phyloP scores from a whole-genome alignment of 75 land plant species.

The Pinus taeda region DNA sequence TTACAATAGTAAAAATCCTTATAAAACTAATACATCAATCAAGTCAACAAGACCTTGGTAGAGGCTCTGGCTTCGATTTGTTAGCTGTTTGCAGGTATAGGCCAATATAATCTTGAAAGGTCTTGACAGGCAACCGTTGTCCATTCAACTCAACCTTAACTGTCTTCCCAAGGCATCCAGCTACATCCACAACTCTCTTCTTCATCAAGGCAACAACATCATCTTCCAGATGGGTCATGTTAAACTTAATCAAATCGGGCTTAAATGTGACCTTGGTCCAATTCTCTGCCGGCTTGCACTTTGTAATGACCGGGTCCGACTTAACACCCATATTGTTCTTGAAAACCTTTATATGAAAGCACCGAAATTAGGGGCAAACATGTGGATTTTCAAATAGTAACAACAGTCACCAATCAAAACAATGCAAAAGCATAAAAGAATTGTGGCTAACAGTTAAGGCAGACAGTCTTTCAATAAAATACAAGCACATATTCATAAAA shows the following conservation, averaged over 20 bases:
- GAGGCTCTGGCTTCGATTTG: constrained; percentile 46
- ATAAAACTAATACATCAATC: neutral
- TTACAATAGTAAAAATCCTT: neutral
- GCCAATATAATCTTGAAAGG: constrained; percentile 74
- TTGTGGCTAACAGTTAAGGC: too few relatives aligned
- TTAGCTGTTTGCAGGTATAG: constrained; percentile 64
- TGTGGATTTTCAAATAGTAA: neutral
- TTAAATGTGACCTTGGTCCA: constrained; percentile 98
- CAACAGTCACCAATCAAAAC: neutral
- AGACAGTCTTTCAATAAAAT: too few relatives aligned
- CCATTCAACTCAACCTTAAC: constrained; percentile 96
- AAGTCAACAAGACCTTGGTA: constrained; percentile 70
- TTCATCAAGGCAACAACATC: constrained; percentile 94
- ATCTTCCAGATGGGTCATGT: constrained; percentile 87
- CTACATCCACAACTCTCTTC: constrained; percentile 90
- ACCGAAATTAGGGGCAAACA: neutral
- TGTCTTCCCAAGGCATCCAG: constrained; percentile 84
- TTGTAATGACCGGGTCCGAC: constrained; percentile 71
- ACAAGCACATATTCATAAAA: too few relatives aligned
- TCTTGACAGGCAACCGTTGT: constrained; percentile 63
- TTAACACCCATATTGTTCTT: constrained; percentile 84
- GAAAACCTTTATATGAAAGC: constrained; percentile 57
- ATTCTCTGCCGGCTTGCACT: constrained; percentile 76
- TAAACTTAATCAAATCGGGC: constrained; percentile 89
- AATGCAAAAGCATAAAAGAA: too few relatives aligned